A percentile compares a stretch with the other conserved stretches of the same genome.
These are phyloP conservation scores for Baorangia bicolor DNA, from an alignment of 768 basidiomycete genomes.

Conservation along the genomic window DNA sequence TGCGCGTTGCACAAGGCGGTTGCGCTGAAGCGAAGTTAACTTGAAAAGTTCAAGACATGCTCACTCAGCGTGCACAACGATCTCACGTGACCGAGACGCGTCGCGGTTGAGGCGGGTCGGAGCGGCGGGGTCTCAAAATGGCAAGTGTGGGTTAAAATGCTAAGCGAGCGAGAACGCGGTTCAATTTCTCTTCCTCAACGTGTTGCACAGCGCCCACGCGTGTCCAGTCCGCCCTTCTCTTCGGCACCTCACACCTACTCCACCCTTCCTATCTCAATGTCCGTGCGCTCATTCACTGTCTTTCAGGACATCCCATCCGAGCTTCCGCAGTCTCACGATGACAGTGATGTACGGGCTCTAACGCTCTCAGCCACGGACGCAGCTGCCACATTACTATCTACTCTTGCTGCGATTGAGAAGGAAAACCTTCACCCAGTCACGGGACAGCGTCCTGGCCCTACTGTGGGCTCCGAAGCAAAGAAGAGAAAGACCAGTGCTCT, in stretches of 20 bases:
- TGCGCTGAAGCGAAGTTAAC: too few relatives aligned
- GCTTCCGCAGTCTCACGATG: constrained; percentile 31
- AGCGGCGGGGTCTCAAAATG: constrained; percentile 35
- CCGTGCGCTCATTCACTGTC: constrained; percentile 59
- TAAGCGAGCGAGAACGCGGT: constrained; percentile 27
- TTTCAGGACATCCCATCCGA: constrained; percentile 56
- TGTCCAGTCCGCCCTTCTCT: background rate
- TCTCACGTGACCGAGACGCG: constrained; percentile 31
- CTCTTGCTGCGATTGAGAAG: constrained; percentile 55
- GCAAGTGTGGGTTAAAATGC: constrained; percentile 29
- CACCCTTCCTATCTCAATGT: constrained; percentile 39
- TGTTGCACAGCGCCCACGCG: constrained; percentile 33
- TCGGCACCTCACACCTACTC: constrained; percentile 1
- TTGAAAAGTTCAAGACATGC: background rate
- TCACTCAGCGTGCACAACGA: background rate
- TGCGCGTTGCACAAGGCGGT: background rate
- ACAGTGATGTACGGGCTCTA: constrained; percentile 22
- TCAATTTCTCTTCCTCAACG: constrained; percentile 29
- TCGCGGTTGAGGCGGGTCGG: constrained; percentile 30
- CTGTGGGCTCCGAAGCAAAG: constrained; percentile 42
- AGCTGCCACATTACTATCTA: constrained; percentile 35
- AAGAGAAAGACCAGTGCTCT: constrained; percentile 66
- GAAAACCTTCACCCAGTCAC: constrained; percentile 79
- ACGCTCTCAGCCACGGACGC: constrained; percentile 21
- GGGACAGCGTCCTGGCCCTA: constrained; percentile 53